A percentile compares a stretch with the other conserved stretches of the same genome.
Conservation (phyloP, 495 filamentous ascomycete species). For the Lindgomyces ingoldianus region DNA sequence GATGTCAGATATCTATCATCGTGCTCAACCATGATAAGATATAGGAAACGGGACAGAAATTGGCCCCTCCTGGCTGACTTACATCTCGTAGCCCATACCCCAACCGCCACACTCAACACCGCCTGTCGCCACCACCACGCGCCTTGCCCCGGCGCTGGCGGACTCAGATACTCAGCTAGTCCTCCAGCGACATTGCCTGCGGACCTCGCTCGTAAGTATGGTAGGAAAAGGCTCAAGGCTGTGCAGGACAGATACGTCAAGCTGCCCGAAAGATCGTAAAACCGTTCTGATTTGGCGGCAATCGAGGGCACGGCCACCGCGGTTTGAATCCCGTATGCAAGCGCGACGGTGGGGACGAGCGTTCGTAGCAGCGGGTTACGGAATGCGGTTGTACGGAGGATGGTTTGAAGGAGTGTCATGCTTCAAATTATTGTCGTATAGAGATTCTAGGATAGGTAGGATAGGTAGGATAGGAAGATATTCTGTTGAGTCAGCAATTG, state of each 20-base stretch:
- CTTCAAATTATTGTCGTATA: too few relatives aligned
- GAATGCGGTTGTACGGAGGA: slow-evolving; percentile 61
- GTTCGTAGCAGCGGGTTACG: slow-evolving; percentile 60
- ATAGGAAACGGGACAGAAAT: too few relatives aligned
- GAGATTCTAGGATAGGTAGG: too few relatives aligned
- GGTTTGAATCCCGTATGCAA: slow-evolving; percentile 58
- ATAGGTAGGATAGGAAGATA: too few relatives aligned
- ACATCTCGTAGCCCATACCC: slow-evolving; percentile 60
- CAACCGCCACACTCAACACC: slow-evolving; percentile 56
- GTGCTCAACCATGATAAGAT: too few relatives aligned
- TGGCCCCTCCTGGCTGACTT: too few relatives aligned
- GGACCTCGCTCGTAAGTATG: slow-evolving; percentile 49
- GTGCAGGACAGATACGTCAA: slow-evolving; percentile 63
- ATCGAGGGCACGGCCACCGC: slow-evolving; percentile 62
- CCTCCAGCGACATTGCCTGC: slow-evolving; percentile 39
- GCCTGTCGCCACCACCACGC: slow-evolving; percentile 63
- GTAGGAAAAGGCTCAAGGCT: slow-evolving; percentile 59
- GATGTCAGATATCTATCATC: too few relatives aligned
- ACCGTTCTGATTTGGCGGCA: slow-evolving; percentile 57
- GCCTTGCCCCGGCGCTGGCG: slow-evolving; percentile 28
- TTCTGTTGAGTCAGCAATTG: too few relatives aligned
- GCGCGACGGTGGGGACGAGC: slow-evolving; percentile 57
- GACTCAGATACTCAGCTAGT: slow-evolving; percentile 21
- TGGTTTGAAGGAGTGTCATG: slow-evolving; percentile 32
- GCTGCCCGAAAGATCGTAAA: slow-evolving; percentile 66